phyloP scores from a whole-genome alignment of 345 rosid genomes.

The Linum lewisii region DNA sequence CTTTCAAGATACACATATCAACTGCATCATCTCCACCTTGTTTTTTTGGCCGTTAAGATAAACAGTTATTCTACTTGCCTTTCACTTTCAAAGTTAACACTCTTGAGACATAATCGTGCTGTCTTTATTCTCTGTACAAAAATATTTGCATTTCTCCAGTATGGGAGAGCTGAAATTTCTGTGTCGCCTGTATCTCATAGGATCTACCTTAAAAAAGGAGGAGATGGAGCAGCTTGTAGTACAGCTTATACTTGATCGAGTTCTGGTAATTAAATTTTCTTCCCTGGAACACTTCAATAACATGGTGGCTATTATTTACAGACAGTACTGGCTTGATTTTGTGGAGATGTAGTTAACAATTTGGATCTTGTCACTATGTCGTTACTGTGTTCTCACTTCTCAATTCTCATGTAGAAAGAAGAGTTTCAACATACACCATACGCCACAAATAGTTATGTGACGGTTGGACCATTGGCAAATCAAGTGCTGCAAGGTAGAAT shows the following conservation, averaged over 20 bases:
- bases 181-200: constrained; percentile 21
- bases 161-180: background rate
- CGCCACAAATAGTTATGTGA: constrained; percentile 84
- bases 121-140: background rate
- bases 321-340: too few species aligned
- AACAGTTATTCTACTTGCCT: too few species aligned
- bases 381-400: background rate
- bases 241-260: constrained; percentile 54
- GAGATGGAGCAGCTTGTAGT: constrained; percentile 63
- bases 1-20: too few species aligned
- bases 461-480: constrained; percentile 69
- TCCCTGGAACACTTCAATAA: background rate
- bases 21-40: too few species aligned
- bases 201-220: constrained; percentile 57
- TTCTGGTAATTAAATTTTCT: constrained; percentile 44
- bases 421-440: constrained; percentile 95
- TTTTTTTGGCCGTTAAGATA: too few species aligned
- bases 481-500: constrained; percentile 63
- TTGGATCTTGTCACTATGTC: too few species aligned
- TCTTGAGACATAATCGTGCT: background rate
- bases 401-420: constrained; percentile 56
- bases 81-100: background rate
- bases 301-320: too few species aligned
- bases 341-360: too few species aligned
- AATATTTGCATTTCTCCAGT: background rate